Percentiles rank a stretch among this genome's conserved stretches.
phyloP scores from a whole-genome alignment of 148 eudicot species.

The Pharnaceum exiguum region DNA sequence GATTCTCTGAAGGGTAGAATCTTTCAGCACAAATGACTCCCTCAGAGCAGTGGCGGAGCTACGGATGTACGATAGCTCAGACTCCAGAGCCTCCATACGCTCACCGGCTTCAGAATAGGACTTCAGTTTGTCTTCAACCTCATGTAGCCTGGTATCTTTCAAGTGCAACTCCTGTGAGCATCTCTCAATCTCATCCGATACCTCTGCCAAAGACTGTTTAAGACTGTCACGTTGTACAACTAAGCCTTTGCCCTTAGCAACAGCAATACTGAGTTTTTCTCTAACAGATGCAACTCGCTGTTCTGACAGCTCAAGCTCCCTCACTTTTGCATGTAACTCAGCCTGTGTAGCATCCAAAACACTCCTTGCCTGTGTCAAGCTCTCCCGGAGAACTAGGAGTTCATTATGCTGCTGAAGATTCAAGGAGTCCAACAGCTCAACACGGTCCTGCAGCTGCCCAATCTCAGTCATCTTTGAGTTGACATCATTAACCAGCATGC shows the following conservation, averaged over 20 bases:
- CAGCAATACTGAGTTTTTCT: conserved; percentile 93
- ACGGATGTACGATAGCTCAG: conserved; percentile 95
- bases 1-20: conserved; percentile 86
- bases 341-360: conserved; percentile 29
- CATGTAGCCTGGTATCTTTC: conserved; percentile 73
- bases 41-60: conserved; percentile 93
- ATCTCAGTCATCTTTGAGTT: conserved; percentile 38
- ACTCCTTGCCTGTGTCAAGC: conserved; percentile 51
- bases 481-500: conserved; percentile 24
- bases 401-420: conserved; percentile 57
- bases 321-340: conserved; percentile 48
- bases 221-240: conserved; percentile 92
- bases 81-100: conserved; percentile 97
- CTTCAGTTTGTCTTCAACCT: conserved; percentile 78
- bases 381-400: conserved; percentile 52
- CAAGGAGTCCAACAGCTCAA: conserved; percentile 41
- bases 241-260: conserved; percentile 95
- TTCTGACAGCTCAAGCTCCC: conserved; percentile 84
- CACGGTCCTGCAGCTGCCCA: conserved; percentile 37
- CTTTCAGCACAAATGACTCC: conserved; percentile 90
- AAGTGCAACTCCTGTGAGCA: conserved; percentile 64
- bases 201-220: conserved; percentile 78
- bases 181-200: conserved; percentile 68
- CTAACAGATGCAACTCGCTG: conserved; percentile 85
- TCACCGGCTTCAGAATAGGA: conserved; percentile 92